Evolutionary conservation across 345 rosid genomes (phyloP), one percentile per base, ranked within the genome.

Genomic region (Microthlaspi erraticum): DNA sequence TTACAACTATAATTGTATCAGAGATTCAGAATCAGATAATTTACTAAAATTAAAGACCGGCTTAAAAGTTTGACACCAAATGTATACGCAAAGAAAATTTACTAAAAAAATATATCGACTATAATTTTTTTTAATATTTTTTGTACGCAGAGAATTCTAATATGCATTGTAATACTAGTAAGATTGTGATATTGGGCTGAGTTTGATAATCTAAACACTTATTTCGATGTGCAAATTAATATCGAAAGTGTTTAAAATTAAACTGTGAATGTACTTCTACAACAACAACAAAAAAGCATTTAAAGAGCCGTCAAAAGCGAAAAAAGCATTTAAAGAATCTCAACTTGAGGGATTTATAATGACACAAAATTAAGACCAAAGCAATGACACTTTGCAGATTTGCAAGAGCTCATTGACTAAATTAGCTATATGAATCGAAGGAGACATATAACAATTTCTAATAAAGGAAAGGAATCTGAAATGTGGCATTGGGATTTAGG

Each of bases 401-500:
- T 62, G 60, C 45, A 63, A 69, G 46, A 75, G 71, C 5, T 37
- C 42, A 56, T 63, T 70, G 67, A 55, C 75, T 56, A 68, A 43
- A 69, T 29, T 58, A 68, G 66, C 66, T 70, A 31, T 76, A 45
- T 18, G 53, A 61, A 68, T 53, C 64, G 46, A 75, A 34, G 8
- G 38, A 56, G 49, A 69, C 49, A 63, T 54, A 44, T 52, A 71
- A 71, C 66, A 18, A 60, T 71, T 66, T 71, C 63, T 69, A 64
- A 67, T 60, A 82, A 78, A 63, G 84, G 92, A 81, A 91, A 80
- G 73, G 91, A 85, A 89, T 89, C 83, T 86, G 54, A 68, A 83
- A 82, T 83, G 84, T 77, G 86, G 96, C 93, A 85, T 85, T 76
- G 14, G 80, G 84, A 83, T 88, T 79, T 91, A 89, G 96, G 99